Base-by-base conservation (phyloP, 805 yeast species). In the Ogataea pini region DNA sequence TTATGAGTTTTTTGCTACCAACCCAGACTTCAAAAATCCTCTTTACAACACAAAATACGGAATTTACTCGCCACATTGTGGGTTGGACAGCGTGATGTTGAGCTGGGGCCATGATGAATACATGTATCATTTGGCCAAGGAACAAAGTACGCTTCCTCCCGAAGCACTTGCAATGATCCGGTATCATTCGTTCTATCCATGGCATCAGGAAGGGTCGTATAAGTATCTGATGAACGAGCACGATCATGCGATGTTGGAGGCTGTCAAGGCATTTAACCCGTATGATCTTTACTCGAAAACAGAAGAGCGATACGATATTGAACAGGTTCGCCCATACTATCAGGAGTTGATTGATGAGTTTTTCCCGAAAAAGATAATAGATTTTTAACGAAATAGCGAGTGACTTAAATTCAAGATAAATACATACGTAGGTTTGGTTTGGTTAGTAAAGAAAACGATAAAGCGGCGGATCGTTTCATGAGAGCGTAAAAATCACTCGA, bases 51-150 rank as follows among this genome's bases (percentile, higher is more conserved):
- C 85, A 16, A 82, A 83, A 61, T 80, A 74, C 61, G 90, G 90
- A 3, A 79, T 84, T 27, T 84, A 84, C 60, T 75, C 79, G 25
- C 77, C 75, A 32, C 72, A 78, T 50, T 83, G 89, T 63, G 90
- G 90, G 0, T 63, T 84, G 29, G 86, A 80, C 49, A 79, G 80
- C 34, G 86, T 84, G 22, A 82, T 84, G 85, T 64, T 84, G 36
- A 80, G 86, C 47, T 84, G 89, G 89, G 90, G 90, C 4, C 90
- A 84, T 58, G 90, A 84, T 62, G 90, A 84, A 60, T 84, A 84
- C 64, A 82, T 84, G 86, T 84, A 83, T 55, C 87, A 83, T 58
- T 70, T 84, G 27, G 87, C 87, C 10, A 83, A 82, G 61, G 71
- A 73, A 48, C 84, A 81, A 58, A 81, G 86, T 12, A 77, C 75